Evolutionary conservation across 176 grass and related monocot species (phyloP), one percentile per base, ranked within the genome.

Genomic region (Poa pratensis): DNA sequence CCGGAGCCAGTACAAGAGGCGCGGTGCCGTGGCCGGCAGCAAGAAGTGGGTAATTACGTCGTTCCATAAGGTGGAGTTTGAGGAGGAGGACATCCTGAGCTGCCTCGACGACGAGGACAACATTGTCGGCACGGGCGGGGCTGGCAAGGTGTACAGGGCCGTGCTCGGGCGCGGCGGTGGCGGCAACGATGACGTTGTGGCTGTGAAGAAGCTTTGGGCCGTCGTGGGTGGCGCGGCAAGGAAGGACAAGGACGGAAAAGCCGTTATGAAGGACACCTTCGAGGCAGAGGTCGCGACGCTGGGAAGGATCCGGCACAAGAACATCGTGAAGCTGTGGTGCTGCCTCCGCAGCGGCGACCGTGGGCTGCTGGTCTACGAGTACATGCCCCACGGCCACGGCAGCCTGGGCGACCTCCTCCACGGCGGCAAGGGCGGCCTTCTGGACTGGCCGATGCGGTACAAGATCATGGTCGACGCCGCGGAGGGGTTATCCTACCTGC

Each of bases 301-400:
- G 43, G 94, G 94, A 9, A 87, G 86, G 80, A 94, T 97, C 46
- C 78, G 94, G 67, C 92, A 97, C 85, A 92, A 94, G 76, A 97
- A 97, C 80, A 97, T 97, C 43, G 81, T 97, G 42, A 92, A 89
- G 89, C 86, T 97, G 7, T 97, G 89, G 89, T 97, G 94, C 80
- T 87, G 92, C 73, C 86, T 87, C 83, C 84, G 80, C 5, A 75
- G 82, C 7, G 73, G 79, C 22, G 86, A 97, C 40, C 88, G 83
- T 58, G 83, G 91, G 27, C 89, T 98, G 22, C 83, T 95, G 18
- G 93, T 98, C 13, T 98, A 95, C 77, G 95, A 95, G 80, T 95
- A 89, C 95, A 95, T 95, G 95, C 83, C 89, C 17, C 92, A 93
- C 48, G 95, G 95, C 17, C 92, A 93, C 48, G 95, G 95, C 17